Evolutionary conservation across 2,329 filamentous ascomycete genomes (phyloP).

Genomic region (Stagonosporopsis tanaceti): DNA sequence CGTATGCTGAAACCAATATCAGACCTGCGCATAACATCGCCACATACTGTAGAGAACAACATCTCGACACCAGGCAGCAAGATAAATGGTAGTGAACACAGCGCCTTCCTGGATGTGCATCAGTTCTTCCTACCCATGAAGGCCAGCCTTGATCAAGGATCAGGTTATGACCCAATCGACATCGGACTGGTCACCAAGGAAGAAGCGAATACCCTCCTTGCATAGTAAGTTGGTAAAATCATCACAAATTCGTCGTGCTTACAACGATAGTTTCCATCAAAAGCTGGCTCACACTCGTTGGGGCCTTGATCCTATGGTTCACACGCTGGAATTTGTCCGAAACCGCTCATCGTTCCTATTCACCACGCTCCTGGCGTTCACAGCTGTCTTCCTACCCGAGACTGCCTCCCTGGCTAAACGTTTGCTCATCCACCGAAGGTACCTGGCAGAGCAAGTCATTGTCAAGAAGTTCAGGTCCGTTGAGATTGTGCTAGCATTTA

Average conservation of each 20-base stretch:
- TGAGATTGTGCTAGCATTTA: conserved; percentile 77
- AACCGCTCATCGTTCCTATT: conserved; percentile 74
- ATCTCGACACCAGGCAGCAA: conserved; percentile 40
- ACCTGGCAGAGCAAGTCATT: conserved; percentile 69
- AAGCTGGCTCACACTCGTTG: conserved; percentile 76
- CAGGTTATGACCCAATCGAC: conserved; percentile 73
- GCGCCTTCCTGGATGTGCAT: conserved; percentile 61
- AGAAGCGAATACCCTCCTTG: conserved; percentile 70
- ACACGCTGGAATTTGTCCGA: conserved; percentile 71
- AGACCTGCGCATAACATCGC: conserved; percentile 66
- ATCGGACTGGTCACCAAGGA: conserved; percentile 71
- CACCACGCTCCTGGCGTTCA: conserved; percentile 74
- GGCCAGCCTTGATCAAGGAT: conserved; percentile 68
- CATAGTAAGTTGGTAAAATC: conserved; percentile 62
- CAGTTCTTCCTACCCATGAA: conserved; percentile 72
- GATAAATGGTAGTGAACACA: conserved; percentile 42
- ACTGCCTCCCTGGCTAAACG: conserved; percentile 71
- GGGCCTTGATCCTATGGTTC: conserved; percentile 73
- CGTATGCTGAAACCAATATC: background rate
- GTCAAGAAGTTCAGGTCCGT: conserved; percentile 70
- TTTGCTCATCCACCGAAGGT: conserved; percentile 69
- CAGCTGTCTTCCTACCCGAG: conserved; percentile 71
- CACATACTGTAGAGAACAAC: conserved; percentile 27
- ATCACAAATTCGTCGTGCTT: background rate
- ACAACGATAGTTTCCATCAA: conserved; percentile 66